Conservation (phyloP, 129 eudicot species). For the Flaveria brownii region DNA sequence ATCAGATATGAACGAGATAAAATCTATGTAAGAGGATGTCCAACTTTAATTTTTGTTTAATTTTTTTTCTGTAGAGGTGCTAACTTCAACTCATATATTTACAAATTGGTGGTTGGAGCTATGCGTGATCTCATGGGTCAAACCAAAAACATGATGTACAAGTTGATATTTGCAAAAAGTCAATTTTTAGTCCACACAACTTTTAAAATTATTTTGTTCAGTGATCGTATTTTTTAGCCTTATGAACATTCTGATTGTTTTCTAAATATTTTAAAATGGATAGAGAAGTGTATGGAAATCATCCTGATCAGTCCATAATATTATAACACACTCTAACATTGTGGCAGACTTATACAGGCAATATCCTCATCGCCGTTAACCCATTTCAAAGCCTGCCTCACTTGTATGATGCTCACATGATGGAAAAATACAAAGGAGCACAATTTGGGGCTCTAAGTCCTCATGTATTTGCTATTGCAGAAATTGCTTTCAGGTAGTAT, state of each 20-base stretch:
- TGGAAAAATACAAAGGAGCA: constrained; percentile 94
- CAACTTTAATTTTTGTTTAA: constrained; percentile 23
- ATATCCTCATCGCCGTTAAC: constrained; percentile 93
- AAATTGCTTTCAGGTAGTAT: constrained; percentile 77
- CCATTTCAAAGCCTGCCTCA: constrained; percentile 96
- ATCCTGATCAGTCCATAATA: constrained; percentile 22
- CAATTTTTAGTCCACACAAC: too few relatives aligned
- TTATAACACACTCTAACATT: constrained; percentile 52
- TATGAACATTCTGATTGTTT: background rate
- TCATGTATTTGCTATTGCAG: constrained; percentile 97
- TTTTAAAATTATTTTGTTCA: background rate
- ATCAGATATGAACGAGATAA: constrained; percentile 78
- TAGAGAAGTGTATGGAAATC: background rate
- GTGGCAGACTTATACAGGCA: constrained; percentile 97
- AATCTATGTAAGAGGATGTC: constrained; percentile 76
- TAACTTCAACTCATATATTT: background rate
- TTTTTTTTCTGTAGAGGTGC: background rate
- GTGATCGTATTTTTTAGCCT: background rate
- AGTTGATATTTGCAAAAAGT: background rate
- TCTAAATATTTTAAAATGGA: background rate
- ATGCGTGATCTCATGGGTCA: background rate
- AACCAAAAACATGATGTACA: background rate
- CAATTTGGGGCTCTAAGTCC: constrained; percentile 88
- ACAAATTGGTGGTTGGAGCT: too few relatives aligned
- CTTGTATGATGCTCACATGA: constrained; percentile 81